Conservation (phyloP, 129 eudicot genomes). For the Lactuca saligna region DNA sequence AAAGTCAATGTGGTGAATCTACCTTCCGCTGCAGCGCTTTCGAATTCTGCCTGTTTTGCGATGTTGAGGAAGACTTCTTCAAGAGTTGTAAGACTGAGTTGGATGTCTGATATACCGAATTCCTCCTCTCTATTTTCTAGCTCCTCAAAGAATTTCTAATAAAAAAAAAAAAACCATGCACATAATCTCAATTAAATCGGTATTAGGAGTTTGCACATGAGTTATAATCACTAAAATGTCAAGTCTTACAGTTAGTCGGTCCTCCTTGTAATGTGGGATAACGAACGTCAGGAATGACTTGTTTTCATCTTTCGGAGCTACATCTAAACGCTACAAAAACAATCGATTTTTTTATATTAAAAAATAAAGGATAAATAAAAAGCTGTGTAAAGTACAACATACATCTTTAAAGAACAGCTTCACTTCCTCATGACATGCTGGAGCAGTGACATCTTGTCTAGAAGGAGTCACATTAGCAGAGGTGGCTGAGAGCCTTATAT, state of each 20-base stretch:
- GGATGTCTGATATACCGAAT: slow-evolving; percentile 81
- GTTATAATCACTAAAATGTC: not conserved
- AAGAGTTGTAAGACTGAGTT: slow-evolving; percentile 83
- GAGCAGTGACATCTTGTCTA: slow-evolving; percentile 9
- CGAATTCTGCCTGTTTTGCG: slow-evolving; percentile 79
- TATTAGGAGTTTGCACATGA: not conserved
- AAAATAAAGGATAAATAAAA: not conserved
- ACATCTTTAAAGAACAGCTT: slow-evolving; percentile 72
- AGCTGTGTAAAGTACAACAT: slow-evolving; percentile 29
- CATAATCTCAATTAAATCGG: not conserved
- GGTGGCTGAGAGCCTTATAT: slow-evolving; percentile 51
- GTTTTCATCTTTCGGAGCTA: slow-evolving; percentile 80
- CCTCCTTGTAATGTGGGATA: slow-evolving; percentile 85
- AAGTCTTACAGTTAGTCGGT: slow-evolving; percentile 57
- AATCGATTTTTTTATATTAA: no score
- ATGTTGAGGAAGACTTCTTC: slow-evolving; percentile 98
- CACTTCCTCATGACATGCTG: slow-evolving; percentile 44
- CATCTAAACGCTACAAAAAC: slow-evolving; percentile 63
- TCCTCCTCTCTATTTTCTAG: slow-evolving; percentile 70
- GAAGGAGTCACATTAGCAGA: not conserved
- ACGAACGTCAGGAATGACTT: slow-evolving; percentile 80
- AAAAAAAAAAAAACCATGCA: slow-evolving; percentile 7
- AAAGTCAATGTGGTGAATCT: slow-evolving; percentile 59
- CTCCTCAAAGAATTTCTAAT: slow-evolving; percentile 70
- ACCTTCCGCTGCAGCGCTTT: slow-evolving; percentile 78